These are phyloP conservation scores for Plasmodium falciparum DNA, from an alignment of 169 alveolate species.

Conservation along the genomic window DNA sequence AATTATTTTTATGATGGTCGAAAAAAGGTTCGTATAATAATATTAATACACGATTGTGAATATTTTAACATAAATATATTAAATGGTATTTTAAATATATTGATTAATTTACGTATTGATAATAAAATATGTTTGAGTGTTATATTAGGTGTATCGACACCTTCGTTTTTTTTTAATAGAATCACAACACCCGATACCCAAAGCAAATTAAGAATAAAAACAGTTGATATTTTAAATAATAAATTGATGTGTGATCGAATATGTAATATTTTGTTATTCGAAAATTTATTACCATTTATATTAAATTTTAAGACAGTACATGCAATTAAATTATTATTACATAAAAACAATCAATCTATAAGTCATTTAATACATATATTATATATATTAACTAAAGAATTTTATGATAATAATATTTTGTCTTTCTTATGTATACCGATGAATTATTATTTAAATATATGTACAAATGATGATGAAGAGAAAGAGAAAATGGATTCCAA, in stretches of 20 bases:
- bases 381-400: constrained; percentile 57
- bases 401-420: constrained; percentile 46
- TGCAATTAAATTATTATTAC: constrained; percentile 38
- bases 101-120: constrained; percentile 58
- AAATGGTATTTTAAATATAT: constrained; percentile 57
- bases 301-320: constrained; percentile 40
- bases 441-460: constrained; percentile 16
- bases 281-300: constrained; percentile 40
- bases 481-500: not conserved
- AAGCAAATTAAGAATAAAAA: constrained; percentile 60
- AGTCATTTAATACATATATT: constrained; percentile 57
- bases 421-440: constrained; percentile 62
- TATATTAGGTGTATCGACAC: constrained; percentile 51
- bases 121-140: constrained; percentile 53
- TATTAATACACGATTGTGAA: constrained; percentile 59
- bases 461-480: not conserved
- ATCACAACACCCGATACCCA: constrained; percentile 66
- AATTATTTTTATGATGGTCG: constrained; percentile 50
- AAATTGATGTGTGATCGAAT: constrained; percentile 36
- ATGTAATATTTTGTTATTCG: constrained; percentile 22
- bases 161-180: constrained; percentile 50
- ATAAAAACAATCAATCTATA: constrained; percentile 68
- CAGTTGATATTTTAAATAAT: constrained; percentile 47
- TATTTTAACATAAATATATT: constrained; percentile 55
- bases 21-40: constrained; percentile 41